A percentile compares a stretch with the other conserved stretches of the same genome.
Evolutionary conservation across 176 grass and related monocot genomes (phyloP).

Genomic region (Oryza rufipogon): DNA sequence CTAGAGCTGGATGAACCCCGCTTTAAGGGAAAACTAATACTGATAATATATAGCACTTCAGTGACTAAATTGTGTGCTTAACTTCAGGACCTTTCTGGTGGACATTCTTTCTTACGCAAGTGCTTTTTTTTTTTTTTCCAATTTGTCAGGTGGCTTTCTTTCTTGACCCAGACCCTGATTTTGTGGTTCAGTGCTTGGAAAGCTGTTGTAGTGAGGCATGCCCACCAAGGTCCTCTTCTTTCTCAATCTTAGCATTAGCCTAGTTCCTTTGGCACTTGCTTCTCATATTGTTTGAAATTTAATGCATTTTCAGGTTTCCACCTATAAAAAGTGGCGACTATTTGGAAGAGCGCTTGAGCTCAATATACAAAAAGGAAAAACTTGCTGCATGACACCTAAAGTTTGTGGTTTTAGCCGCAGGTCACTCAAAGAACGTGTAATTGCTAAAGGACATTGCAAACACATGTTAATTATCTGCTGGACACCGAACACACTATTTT

Average conservation of each 20-base stretch:
- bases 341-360: conserved; percentile 39
- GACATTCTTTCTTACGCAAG: conserved; percentile 18
- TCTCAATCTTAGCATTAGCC: background rate
- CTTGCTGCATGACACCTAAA: too few species aligned
- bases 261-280: background rate
- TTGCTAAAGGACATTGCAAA: too few species aligned
- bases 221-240: background rate
- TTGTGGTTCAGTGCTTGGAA: conserved; percentile 69
- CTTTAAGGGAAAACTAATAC: too few species aligned
- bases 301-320: conserved; percentile 49
- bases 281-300: background rate
- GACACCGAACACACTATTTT: too few species aligned
- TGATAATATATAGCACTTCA: background rate
- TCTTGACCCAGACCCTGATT: conserved; percentile 52
- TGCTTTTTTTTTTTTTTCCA: background rate
- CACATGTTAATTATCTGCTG: too few species aligned
- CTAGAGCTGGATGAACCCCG: too few species aligned
- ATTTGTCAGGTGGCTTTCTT: conserved; percentile 67
- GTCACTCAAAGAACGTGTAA: too few species aligned
- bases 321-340: conserved; percentile 58
- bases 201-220: background rate
- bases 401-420: too few species aligned
- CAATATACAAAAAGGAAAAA: conserved; percentile 26
- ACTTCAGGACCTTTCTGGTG: background rate
- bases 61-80: background rate